Conservation (phyloP, 352 stramenopile species). For the Elongisporangium undulatum region DNA sequence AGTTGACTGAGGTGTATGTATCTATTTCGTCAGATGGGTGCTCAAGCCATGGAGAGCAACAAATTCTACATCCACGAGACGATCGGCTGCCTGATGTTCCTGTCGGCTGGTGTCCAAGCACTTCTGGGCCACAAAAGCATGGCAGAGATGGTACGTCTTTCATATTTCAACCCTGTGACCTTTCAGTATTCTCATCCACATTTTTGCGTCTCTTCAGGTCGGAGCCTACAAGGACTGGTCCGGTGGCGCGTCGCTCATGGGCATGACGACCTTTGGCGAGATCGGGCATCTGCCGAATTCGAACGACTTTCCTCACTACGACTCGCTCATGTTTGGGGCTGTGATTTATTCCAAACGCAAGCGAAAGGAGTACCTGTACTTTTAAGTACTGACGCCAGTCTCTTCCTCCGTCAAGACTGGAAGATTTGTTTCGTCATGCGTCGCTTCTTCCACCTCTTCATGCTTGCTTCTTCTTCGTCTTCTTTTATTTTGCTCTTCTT, state of each 20-base stretch:
- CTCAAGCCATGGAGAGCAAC: conserved; percentile 63
- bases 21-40: conserved; percentile 51
- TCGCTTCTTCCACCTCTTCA: background rate
- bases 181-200: conserved; percentile 1
- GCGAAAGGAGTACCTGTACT: conserved; percentile 75
- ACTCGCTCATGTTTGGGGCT: conserved; percentile 87
- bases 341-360: conserved; percentile 86
- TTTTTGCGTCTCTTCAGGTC: conserved; percentile 30
- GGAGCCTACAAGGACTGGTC: conserved; percentile 85
- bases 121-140: conserved; percentile 85
- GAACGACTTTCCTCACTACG: conserved; percentile 82
- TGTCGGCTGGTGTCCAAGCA: conserved; percentile 81
- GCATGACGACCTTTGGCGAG: conserved; percentile 86
- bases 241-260: conserved; percentile 73
- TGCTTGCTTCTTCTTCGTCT: conserved; percentile 1
- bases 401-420: background rate
- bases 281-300: conserved; percentile 79
- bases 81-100: conserved; percentile 83
- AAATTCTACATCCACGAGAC: conserved; percentile 84
- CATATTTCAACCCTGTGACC: background rate
- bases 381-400: conserved; percentile 13
- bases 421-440: background rate
- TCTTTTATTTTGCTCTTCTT: conserved; percentile 2
- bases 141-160: conserved; percentile 68
- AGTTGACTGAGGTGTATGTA: background rate